Evolutionary conservation across 2,329 filamentous ascomycete species (phyloP).

Genomic region (Cordyceps javanica): DNA sequence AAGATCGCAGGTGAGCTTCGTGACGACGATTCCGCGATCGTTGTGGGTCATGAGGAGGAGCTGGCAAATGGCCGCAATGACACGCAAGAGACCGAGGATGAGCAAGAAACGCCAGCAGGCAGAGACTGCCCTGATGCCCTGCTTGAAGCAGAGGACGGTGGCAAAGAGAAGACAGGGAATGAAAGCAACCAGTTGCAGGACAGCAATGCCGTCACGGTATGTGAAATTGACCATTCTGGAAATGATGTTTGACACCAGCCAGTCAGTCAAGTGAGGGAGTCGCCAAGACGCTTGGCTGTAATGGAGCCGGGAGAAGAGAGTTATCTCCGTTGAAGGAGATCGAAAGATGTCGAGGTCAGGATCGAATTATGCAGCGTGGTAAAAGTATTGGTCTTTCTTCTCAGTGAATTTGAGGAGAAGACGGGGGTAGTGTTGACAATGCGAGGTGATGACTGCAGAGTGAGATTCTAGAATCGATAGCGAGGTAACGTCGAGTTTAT

Average conservation of each 20-base stretch:
- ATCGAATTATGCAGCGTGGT: not conserved
- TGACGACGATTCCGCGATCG: conserved; percentile 5
- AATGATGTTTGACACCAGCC: not conserved
- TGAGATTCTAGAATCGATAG: not conserved
- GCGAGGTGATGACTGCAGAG: conserved; percentile 6
- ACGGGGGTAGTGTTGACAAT: not conserved
- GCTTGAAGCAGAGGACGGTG: conserved; percentile 14
- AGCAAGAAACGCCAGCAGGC: conserved; percentile 15
- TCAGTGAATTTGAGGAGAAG: not conserved
- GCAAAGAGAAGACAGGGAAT: conserved; percentile 11
- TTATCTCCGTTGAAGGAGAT: not conserved
- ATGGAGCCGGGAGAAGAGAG: not conserved
- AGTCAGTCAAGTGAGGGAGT: not conserved
- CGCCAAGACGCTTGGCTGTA: not conserved
- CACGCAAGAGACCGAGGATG: conserved; percentile 13
- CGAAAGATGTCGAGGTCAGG: too few relatives aligned
- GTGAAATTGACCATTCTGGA: conserved; percentile 13
- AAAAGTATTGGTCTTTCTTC: not conserved
- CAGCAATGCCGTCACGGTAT: conserved; percentile 15
- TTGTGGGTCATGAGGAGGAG: conserved; percentile 12
- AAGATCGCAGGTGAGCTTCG: conserved; percentile 15
- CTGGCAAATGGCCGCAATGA: conserved; percentile 14
- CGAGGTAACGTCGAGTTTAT: not conserved
- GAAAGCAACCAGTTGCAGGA: conserved; percentile 15
- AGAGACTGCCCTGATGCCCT: conserved; percentile 13